Base-by-base conservation (phyloP, 176 grass and related monocot species). In the Rhynchospora pubera region DNA sequence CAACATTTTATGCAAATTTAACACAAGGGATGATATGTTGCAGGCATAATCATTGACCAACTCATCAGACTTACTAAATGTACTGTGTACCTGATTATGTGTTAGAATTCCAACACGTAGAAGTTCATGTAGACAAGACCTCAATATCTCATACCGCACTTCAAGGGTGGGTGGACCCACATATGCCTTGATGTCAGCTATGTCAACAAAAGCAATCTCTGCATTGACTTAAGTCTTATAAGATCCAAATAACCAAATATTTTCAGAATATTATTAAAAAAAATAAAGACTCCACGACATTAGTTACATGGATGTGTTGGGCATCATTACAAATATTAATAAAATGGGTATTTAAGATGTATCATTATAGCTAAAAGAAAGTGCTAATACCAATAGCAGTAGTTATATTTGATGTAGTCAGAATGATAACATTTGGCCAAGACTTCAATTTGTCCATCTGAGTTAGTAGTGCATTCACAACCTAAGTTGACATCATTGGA, bases 371-470 rank as follows among this genome's bases (percentile, higher is more conserved):
- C 65, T 75, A 53, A 48, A 79, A 18, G 77, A 79, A 63, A 75
- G 89, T 89, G 32, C 0, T 5, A 71, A 43, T 95, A 99, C 96
- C 96, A 22, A 99, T 99, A 57, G 96, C 96, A 85, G 96, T 89
- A 30, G 96, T 99, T 60, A 99, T 99, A 82, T 99, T 99, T 80
- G 96, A 99, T 87, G 96, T 99, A 65, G 96, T 99, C 75, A 99
- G 84, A 90, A 99, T 99, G 82, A 99, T 93, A 23, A 95, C 96
- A 57, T 99, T 99, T 84, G 96, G 96, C 96, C 92, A 99, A 79
- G 92, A 92, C 77, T 99, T 99, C 65, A 99, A 89, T 89, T 90
- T 99, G 86, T 99, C 96, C 96, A 99, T 91, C 71, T 99, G 96
- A 88, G 96, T 99, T 62, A 99, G 84, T 79, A 99, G 90, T 1